Evolutionary conservation across 306 rosid species (phyloP).

Genomic region (Inga oerstediana): DNA sequence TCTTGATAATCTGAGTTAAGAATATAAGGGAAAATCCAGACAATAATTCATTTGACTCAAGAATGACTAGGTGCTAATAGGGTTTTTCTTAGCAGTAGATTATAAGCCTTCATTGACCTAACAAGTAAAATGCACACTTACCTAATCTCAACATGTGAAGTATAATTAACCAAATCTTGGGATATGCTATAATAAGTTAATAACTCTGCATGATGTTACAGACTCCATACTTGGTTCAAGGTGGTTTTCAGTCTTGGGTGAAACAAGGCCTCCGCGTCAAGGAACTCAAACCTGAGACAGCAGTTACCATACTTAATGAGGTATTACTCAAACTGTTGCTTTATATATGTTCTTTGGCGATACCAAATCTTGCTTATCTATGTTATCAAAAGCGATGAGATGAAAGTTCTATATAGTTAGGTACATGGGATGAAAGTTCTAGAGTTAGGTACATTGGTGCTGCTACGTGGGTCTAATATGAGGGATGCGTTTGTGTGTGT

Average conservation of each 20-base stretch:
- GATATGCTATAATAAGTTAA: constrained; percentile 17
- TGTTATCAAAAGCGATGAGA: constrained; percentile 21
- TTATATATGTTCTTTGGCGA: constrained; percentile 8
- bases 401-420: neutral
- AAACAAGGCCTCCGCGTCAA: constrained; percentile 82
- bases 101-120: constrained; percentile 28
- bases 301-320: constrained; percentile 83
- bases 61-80: neutral
- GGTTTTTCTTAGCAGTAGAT: neutral
- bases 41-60: neutral
- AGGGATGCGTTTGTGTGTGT: too few relatives aligned
- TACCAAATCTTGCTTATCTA: constrained; percentile 11
- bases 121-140: constrained; percentile 14
- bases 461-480: too few relatives aligned
- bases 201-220: constrained; percentile 40
- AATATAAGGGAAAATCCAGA: constrained; percentile 7
- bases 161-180: constrained; percentile 12
- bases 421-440: constrained; percentile 16
- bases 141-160: constrained; percentile 16
- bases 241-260: constrained; percentile 89
- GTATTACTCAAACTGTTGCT: constrained; percentile 40
- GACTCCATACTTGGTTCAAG: constrained; percentile 88
- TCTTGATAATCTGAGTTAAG: neutral
- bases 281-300: constrained; percentile 86
- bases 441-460: neutral